These are phyloP conservation scores for Dissophora globulifera DNA, from an alignment of 192 early-diverging fungal species.

Conservation along the genomic window DNA sequence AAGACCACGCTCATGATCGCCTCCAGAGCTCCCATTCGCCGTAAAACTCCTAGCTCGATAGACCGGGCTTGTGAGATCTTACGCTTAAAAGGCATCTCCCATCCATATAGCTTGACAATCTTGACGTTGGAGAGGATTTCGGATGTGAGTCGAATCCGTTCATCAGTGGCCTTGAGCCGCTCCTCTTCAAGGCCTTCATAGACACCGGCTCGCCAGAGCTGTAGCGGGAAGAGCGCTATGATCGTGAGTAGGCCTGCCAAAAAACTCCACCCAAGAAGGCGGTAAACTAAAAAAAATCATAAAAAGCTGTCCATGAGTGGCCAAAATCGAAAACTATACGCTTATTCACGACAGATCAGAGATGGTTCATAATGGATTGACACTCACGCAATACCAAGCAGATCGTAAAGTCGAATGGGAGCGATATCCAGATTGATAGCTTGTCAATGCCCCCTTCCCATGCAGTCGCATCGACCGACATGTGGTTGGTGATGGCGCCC, in stretches of 20 bases:
- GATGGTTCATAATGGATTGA: no score
- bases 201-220: slow-evolving; percentile 32
- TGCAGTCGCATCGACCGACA: slow-evolving; percentile 48
- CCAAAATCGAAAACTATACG: no score
- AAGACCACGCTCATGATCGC: slow-evolving; percentile 38
- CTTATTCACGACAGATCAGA: no score
- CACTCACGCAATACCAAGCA: slow-evolving; percentile 37
- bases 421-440: slow-evolving; percentile 15
- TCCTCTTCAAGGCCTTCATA: slow-evolving; percentile 40
- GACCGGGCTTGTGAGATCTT: slow-evolving; percentile 11
- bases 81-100: slow-evolving; percentile 34
- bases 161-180: slow-evolving; percentile 49
- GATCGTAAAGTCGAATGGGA: slow-evolving; percentile 36
- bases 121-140: slow-evolving; percentile 51
- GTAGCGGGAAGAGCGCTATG: slow-evolving; percentile 28
- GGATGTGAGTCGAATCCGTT: slow-evolving; percentile 47
- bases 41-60: slow-evolving; percentile 9
- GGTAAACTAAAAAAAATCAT: slow-evolving; percentile 12
- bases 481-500: slow-evolving; percentile 54
- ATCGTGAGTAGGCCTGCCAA: slow-evolving; percentile 41
- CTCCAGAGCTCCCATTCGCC: slow-evolving; percentile 14
- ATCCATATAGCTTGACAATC: slow-evolving; percentile 57
- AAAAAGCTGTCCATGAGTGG: no score
- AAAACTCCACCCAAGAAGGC: slow-evolving; percentile 48
- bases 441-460: slow-evolving; percentile 30